Evolutionary conservation across 495 filamentous ascomycete genomes (phyloP).

Genomic region (Xylaria venustula): DNA sequence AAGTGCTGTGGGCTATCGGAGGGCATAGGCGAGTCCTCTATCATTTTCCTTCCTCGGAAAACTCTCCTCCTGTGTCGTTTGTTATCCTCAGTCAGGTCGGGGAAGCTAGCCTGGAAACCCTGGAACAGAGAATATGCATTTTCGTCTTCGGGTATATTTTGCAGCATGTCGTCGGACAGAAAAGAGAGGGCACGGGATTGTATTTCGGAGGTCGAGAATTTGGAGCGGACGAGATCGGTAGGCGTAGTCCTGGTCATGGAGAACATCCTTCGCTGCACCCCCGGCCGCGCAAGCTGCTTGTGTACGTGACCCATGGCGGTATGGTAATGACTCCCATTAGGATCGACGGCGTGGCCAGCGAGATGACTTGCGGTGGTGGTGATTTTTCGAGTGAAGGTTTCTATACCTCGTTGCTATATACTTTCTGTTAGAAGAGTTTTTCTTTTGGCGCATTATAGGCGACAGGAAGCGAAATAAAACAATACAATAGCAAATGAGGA

Average conservation of each 20-base stretch:
- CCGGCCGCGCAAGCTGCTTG: constrained; percentile 78
- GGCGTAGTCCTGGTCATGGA: constrained; percentile 84
- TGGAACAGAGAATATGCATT: constrained; percentile 92
- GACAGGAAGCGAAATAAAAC: no score
- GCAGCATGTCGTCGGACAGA: constrained; percentile 85
- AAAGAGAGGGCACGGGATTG: constrained; percentile 89
- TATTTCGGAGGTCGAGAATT: constrained; percentile 87
- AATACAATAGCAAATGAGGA: no score
- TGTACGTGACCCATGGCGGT: constrained; percentile 87
- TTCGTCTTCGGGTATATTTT: constrained; percentile 78
- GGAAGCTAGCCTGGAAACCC: constrained; percentile 88
- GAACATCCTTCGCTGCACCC: constrained; percentile 84
- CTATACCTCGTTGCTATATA: constrained; percentile 78
- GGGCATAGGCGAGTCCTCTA: constrained; percentile 58
- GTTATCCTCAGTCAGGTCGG: constrained; percentile 65
- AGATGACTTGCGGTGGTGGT: constrained; percentile 90
- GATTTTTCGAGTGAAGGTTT: constrained; percentile 93
- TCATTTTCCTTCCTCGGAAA: constrained; percentile 69
- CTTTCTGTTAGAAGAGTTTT: constrained; percentile 18
- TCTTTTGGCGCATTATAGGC: no score
- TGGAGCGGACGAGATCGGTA: constrained; percentile 88
- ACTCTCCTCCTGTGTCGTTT: constrained; percentile 68
- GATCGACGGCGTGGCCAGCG: constrained; percentile 68
- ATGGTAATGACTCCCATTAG: constrained; percentile 67
- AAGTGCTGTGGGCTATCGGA: constrained; percentile 62